Base-by-base conservation (phyloP, 2,329 filamentous ascomycete species). In the Talaromyces amestolkiae region DNA sequence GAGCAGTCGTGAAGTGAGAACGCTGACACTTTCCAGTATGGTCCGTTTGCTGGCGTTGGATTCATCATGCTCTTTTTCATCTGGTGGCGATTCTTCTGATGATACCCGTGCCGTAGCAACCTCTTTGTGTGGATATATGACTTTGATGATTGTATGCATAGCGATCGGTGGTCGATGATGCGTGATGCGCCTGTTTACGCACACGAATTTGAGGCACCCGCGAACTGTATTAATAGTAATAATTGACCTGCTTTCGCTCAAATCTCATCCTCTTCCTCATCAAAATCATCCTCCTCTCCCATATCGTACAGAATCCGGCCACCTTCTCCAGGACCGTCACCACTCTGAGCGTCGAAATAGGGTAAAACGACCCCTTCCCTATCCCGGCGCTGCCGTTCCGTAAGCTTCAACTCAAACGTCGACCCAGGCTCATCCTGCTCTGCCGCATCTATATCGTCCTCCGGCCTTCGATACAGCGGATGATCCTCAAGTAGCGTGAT, bases 281-380 rank as follows among this genome's bases (percentile, higher is more conserved):
- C 93, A 79, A 97, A 98, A 76, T 98, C 93, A 78, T 99, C 95
- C 80, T 98, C 95, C 68, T 88, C 86, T 1, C 93, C 94, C 91
- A 98, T 96, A 71, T 98, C 94, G 76, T 99, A 99, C 73, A 99
- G 75, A 69, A 99, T 99, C 67, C 94, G 85, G 0, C 95, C 95
- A 4, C 95, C 94, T 72, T 96, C 92, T 0, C 93, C 93, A 0
- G 87, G 81, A 4, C 85, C 86, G 65, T 82, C 77, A 15, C 77
- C 90, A 62, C 88, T 91, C 83, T 99, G 95, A 27, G 95, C 95
- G 81, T 99, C 95, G 78, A 96, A 97, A 76, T 99, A 98, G 17
- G 95, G 95, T 77, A 98, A 76, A 47, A 98, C 91, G 9, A 99
- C 91, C 0, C 91, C 91, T 72, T 97, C 94, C 31, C 95, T 83